These are phyloP conservation scores for Leishmania braziliensis DNA, from an alignment of 208 protist species.

Conservation along the genomic window DNA sequence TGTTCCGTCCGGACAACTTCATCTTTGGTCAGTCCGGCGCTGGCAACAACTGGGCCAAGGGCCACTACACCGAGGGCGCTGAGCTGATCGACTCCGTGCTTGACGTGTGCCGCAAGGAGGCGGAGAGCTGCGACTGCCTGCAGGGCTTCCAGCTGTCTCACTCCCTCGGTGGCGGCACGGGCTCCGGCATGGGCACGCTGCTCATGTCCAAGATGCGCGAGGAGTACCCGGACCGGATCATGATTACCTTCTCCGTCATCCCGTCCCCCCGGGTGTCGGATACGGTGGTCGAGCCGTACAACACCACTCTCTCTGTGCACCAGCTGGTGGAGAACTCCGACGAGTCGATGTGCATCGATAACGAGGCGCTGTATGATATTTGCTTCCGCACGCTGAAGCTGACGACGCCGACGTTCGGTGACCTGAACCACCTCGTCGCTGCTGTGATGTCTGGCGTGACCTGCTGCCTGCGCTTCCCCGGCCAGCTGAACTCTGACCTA, in stretches of 20 bases:
- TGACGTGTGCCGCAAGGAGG: constrained; percentile 98
- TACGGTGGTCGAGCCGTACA: constrained; percentile 98
- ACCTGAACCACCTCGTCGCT: constrained; percentile 98
- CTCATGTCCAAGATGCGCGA: constrained; percentile 96
- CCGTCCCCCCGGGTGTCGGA: constrained; percentile 98
- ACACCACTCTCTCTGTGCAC: constrained; percentile 97
- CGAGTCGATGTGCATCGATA: constrained; percentile 98
- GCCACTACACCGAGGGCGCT: constrained; percentile 99
- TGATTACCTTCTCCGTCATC: constrained; percentile 98
- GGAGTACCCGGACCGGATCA: constrained; percentile 99
- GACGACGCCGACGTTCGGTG: constrained; percentile 96
- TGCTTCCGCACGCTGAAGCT: constrained; percentile 98
- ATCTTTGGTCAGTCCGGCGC: constrained; percentile 97
- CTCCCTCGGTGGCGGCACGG: constrained; percentile 99
- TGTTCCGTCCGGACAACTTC: constrained; percentile 97
- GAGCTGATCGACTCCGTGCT: constrained; percentile 97
- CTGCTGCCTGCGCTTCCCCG: constrained; percentile 97
- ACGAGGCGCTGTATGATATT: constrained; percentile 99
- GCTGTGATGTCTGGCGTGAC: constrained; percentile 96
- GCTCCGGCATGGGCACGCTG: constrained; percentile 97
- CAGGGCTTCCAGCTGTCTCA: constrained; percentile 99
- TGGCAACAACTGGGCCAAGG: constrained; percentile 99
- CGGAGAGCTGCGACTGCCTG: constrained; percentile 97
- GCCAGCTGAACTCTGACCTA: constrained; percentile 97
- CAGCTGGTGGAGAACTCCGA: constrained; percentile 98